Evolutionary conservation across 1,139 yeast species (phyloP).

Genomic region (Pichia sp.): DNA sequence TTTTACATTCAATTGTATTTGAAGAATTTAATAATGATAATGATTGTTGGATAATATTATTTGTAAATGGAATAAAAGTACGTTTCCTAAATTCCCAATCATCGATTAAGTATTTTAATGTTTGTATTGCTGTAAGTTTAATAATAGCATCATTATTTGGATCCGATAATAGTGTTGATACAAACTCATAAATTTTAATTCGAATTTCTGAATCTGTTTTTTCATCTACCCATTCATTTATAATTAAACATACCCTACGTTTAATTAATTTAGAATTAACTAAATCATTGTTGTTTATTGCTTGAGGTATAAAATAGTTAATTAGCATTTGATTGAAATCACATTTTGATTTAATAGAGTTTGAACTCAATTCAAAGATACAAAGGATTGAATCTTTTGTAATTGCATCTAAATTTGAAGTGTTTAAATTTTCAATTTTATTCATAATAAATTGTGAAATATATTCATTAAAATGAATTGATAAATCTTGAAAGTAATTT

Average conservation of each 20-base stretch:
- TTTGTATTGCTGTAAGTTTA: slow-evolving; percentile 65
- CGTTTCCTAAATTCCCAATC: slow-evolving; percentile 81
- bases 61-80: slow-evolving; percentile 60
- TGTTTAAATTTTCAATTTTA: slow-evolving; percentile 53
- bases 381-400: slow-evolving; percentile 76
- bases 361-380: slow-evolving; percentile 73
- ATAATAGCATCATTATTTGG: slow-evolving; percentile 68
- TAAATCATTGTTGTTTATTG: no score
- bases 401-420: slow-evolving; percentile 42
- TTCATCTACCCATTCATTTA: slow-evolving; percentile 75
- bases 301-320: slow-evolving; percentile 50
- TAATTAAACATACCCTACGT: slow-evolving; percentile 69
- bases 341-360: slow-evolving; percentile 56
- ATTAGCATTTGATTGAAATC: slow-evolving; percentile 44
- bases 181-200: slow-evolving; percentile 52
- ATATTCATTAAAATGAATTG: slow-evolving; percentile 56
- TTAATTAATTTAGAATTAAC: slow-evolving; percentile 56
- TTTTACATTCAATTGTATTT: slow-evolving; percentile 64
- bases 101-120: slow-evolving; percentile 61
- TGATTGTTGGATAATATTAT: slow-evolving; percentile 45
- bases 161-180: slow-evolving; percentile 38
- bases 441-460: slow-evolving; percentile 56
- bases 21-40: slow-evolving; percentile 43
- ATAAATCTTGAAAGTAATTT: slow-evolving; percentile 70
- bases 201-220: slow-evolving; percentile 57